Percentiles rank a stretch among this genome's conserved stretches.
These are phyloP conservation scores for Phytophthora sp. DNA, from an alignment of 352 stramenopile species.

Conservation along the genomic window DNA sequence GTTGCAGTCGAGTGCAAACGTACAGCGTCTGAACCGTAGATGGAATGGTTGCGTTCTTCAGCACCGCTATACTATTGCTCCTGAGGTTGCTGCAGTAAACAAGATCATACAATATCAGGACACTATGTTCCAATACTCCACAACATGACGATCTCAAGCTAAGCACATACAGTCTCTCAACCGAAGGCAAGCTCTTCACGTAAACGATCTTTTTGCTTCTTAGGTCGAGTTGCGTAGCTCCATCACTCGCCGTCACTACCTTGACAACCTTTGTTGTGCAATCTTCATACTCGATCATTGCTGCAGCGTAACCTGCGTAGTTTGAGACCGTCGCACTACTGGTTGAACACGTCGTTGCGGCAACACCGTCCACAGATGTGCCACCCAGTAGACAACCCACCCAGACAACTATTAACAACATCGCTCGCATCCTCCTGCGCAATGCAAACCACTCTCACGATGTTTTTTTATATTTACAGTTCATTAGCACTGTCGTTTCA, in stretches of 20 bases:
- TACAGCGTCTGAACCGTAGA: constrained; percentile 37
- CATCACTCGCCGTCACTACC: constrained; percentile 8
- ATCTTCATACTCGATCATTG: constrained; percentile 17
- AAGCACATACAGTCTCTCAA: constrained; percentile 33
- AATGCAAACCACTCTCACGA: too few relatives aligned
- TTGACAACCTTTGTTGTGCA: constrained; percentile 34
- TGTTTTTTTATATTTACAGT: too few relatives aligned
- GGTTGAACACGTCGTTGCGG: constrained; percentile 1
- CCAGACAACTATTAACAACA: neutral
- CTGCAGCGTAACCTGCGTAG: constrained; percentile 12
- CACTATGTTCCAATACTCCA: neutral
- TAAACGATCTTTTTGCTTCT: constrained; percentile 28
- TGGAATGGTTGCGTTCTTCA: constrained; percentile 35
- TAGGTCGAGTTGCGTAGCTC: constrained; percentile 28
- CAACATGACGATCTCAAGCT: too few relatives aligned
- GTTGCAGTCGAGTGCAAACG: neutral
- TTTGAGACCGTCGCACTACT: constrained; percentile 19
- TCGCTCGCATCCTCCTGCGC: neutral
- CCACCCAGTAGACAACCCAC: neutral
- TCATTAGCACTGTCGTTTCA: too few relatives aligned
- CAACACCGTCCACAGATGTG: neutral
- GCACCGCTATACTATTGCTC: constrained; percentile 36
- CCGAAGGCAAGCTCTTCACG: constrained; percentile 38
- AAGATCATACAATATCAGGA: too few relatives aligned
- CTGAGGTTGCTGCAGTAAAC: constrained; percentile 30